These are phyloP conservation scores for Myriangium duriaei DNA, from an alignment of 2,329 filamentous ascomycete genomes.

Conservation along the genomic window DNA sequence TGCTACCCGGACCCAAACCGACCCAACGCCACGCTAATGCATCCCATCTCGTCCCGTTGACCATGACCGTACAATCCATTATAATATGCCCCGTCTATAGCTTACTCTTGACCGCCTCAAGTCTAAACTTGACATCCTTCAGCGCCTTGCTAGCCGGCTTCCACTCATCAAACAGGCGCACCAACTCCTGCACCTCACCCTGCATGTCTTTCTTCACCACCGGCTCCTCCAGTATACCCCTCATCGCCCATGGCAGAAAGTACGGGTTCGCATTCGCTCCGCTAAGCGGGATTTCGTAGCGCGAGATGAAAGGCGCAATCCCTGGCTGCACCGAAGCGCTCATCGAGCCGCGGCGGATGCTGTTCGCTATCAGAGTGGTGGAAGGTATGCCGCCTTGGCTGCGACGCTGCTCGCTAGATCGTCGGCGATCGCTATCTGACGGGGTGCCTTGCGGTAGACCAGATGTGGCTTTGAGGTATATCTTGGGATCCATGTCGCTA, in stretches of 20 bases:
- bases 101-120: conserved; percentile 84
- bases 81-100: conserved; percentile 42
- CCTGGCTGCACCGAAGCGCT: conserved; percentile 17
- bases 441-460: conserved; percentile 13
- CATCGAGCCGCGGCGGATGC: conserved; percentile 21
- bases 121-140: conserved; percentile 88
- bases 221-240: conserved; percentile 82
- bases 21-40: no score
- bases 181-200: conserved; percentile 61
- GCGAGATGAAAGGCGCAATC: conserved; percentile 21
- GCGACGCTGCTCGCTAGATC: conserved; percentile 14
- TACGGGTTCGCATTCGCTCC: conserved; percentile 60
- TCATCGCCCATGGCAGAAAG: conserved; percentile 88
- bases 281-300: conserved; percentile 28
- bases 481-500: conserved; percentile 20
- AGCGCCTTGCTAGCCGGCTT: conserved; percentile 78
- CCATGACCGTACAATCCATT: no score
- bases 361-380: conserved; percentile 20
- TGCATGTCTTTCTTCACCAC: conserved; percentile 72
- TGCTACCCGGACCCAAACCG: no score
- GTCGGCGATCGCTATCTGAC: conserved; percentile 13
- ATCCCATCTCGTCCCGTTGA: no score
- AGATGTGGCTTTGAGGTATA: not conserved
- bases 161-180: conserved; percentile 90
- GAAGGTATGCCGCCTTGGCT: conserved; percentile 19